Evolutionary conservation across 1,284 basidiomycete species (phyloP), one percentile per base, ranked within the genome.

Genomic region (Dichomitus squalens): DNA sequence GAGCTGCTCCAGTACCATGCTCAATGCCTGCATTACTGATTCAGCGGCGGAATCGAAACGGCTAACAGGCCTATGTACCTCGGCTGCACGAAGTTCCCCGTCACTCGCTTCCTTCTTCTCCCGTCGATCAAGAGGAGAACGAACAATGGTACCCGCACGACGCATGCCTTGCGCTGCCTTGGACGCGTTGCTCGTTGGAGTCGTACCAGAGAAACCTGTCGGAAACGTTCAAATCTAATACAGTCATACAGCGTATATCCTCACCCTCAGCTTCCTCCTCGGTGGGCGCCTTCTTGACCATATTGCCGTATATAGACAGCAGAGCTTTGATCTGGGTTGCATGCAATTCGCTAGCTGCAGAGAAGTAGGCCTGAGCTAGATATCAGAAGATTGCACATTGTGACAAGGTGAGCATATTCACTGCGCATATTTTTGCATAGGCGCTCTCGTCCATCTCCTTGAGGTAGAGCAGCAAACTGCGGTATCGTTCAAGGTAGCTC

Each of bases 371-470:
- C 95, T 96, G 66, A 47, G 51, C 41, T 23, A 23, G 23, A 47
- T 39, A 16, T 41, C 16, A 52, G 31, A 27, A 33, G 3, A 43
- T 16, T 27, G 7, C 16, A 6, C 4, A 34, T 41, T 2, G 4
- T 8, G 23, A 29, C 16, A 12, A 7, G 14, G 36, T 40, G 11
- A 48, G 31, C 35, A 38, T 39, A 39, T 91, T 58, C 69, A 96
- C 95, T 49, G 88, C 90, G 69, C 94, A 97, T 33, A 96, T 75
- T 68, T 90, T 92, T 41, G 86, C 89, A 72, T 96, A 97, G 27
- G 88, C 73, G 51, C 73, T 75, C 70, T 95, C 92, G 57, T 96
- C 94, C 87, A 97, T 96, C 76, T 99, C 96, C 71, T 95, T 96
- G 62, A 98, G 76, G 70, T 96, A 99, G 14, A 98, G 79, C 74